These are phyloP conservation scores for Monosporascus sp. DNA, from an alignment of 2,329 filamentous ascomycete species.

Conservation along the genomic window DNA sequence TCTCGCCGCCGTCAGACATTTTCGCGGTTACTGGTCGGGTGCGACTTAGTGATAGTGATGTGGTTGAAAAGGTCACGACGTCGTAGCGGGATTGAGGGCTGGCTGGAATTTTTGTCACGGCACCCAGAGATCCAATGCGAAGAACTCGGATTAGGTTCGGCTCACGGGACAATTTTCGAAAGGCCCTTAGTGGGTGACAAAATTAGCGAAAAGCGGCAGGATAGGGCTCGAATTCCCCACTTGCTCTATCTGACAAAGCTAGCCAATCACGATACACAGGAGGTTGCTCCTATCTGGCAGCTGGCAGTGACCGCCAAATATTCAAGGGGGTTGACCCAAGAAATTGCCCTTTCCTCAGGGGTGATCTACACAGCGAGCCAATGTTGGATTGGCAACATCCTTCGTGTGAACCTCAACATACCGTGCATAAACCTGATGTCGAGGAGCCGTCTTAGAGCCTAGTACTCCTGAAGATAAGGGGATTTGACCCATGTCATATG, in stretches of 20 bases:
- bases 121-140: background rate
- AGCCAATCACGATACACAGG: background rate
- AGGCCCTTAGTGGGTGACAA: background rate
- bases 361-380: too few species aligned
- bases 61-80: background rate
- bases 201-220: background rate
- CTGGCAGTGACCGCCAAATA: background rate
- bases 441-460: too few species aligned
- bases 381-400: too few species aligned
- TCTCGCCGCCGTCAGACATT: conserved; percentile 78
- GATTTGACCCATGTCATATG: too few species aligned
- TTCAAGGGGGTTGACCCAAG: too few species aligned
- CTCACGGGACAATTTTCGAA: background rate
- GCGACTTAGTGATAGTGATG: conserved; percentile 10
- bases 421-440: too few species aligned
- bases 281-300: background rate
- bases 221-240: background rate
- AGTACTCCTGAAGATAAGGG: too few species aligned
- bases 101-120: background rate
- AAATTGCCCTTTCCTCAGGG: too few species aligned
- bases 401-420: too few species aligned
- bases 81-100: background rate
- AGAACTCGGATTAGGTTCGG: background rate
- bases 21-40: conserved; percentile 31
- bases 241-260: background rate